Base-by-base conservation (phyloP, 1,284 basidiomycete genomes). In the Rhodotorula sp. region DNA sequence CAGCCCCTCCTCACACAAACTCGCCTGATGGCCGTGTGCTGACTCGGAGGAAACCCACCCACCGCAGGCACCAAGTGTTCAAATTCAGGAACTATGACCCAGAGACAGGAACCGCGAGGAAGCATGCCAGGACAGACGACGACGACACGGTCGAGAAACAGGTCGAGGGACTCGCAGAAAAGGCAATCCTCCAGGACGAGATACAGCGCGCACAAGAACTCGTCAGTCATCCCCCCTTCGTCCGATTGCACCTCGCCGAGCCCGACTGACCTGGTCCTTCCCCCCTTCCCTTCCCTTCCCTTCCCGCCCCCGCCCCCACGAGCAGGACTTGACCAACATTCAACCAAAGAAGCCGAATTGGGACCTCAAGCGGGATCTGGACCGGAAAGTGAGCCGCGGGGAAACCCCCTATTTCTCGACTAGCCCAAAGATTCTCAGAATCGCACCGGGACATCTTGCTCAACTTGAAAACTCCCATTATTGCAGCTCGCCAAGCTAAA, bases 311-410 rank as follows among this genome's bases (percentile, higher is more conserved):
- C 20, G 49, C 48, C 37, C n/a, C 26, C 2, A 22, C n/a, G 8
- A 45, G 24, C 79, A 96, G 93, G 93, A 98, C 79, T 84, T 98
- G 37, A 91, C 93, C 80, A 98, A 96, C 79, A 97, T 99, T 75
- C 95, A 95, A 37, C 95, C 95, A 2, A 95, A 95, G 84, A 86
- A 93, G 61, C 88, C 91, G 17, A 98, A 98, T 80, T 98, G 95
- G 95, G 95, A 98, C 81, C 83, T 99, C 74, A 97, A 95, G 81
- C 87, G 95, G 60, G 93, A 97, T 79, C 88, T 95, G 82, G 91
- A 93, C 67, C 92, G 90, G 82, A 91, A 73, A 58, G 72, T 73
- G 48, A 57, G 68, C 20, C n/a, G 6, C n/a, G 2, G 3, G 37
- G 10, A 42, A 42, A 42, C 37, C 37, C 37, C 37, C 14, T 12